Conservation (phyloP, 1,284 basidiomycete species). For the Cryptococcus sp. region DNA sequence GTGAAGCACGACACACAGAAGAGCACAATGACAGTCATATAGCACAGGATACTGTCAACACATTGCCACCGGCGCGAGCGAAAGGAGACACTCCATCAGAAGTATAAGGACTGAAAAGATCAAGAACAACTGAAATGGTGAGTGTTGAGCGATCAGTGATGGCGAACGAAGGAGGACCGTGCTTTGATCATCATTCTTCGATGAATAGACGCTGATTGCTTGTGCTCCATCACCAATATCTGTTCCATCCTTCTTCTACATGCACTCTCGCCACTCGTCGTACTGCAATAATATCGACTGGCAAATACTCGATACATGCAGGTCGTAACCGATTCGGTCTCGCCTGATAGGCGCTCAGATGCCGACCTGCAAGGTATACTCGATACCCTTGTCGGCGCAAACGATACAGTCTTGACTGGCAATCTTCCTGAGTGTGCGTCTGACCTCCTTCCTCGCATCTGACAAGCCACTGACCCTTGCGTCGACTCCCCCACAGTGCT, state of each 20-base stretch:
- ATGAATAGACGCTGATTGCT: background rate
- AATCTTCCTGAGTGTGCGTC: slow-evolving; percentile 36
- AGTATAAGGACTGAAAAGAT: too few species aligned
- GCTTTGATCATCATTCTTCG: too few species aligned
- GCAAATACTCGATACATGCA: slow-evolving; percentile 3
- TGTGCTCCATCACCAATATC: background rate
- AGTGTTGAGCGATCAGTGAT: background rate
- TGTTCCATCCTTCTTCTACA: background rate
- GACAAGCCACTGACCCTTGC: background rate
- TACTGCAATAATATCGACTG: background rate
- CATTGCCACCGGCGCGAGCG: too few species aligned
- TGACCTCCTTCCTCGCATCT: background rate
- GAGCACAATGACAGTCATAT: too few species aligned
- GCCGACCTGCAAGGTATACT: slow-evolving; percentile 41
- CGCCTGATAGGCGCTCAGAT: slow-evolving; percentile 31
- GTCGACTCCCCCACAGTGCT: slow-evolving; percentile 12
- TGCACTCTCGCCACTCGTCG: background rate
- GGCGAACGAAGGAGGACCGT: background rate
- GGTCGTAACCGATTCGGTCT: slow-evolving; percentile 1
- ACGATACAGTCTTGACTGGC: slow-evolving; percentile 32
- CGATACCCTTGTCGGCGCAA: slow-evolving; percentile 36
- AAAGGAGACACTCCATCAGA: too few species aligned
- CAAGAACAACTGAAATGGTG: background rate
- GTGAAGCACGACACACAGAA: too few species aligned
- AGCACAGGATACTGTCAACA: too few species aligned